Percentiles rank a stretch among this genome's conserved stretches.
Conservation (phyloP, 805 yeast species). For the Candida manassasensis region DNA sequence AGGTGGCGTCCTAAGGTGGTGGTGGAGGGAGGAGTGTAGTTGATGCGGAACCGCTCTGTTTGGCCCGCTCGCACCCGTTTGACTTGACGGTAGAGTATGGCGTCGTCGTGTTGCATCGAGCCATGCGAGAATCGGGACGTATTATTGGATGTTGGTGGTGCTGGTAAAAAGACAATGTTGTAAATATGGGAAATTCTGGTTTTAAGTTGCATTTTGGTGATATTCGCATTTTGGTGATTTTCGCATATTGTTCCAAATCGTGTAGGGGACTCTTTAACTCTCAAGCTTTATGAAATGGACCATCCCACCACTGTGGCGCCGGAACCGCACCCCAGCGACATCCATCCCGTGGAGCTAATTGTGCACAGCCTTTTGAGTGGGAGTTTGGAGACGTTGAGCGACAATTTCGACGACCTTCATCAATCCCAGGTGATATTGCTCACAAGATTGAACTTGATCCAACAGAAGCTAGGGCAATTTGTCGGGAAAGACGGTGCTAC, state of each 20-base stretch:
- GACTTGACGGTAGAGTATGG: slow-evolving; percentile 30
- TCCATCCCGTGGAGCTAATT: slow-evolving; percentile 57
- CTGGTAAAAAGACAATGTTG: no score
- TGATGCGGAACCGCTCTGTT: slow-evolving; percentile 49
- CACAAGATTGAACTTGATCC: slow-evolving; percentile 43
- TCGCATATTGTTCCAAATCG: no score
- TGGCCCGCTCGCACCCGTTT: slow-evolving; percentile 55
- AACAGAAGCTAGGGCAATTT: slow-evolving; percentile 25
- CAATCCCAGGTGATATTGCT: slow-evolving; percentile 54
- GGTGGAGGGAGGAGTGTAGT: slow-evolving; percentile 36
- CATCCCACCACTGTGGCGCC: no score
- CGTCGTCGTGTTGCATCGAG: slow-evolving; percentile 9
- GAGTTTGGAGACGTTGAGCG: slow-evolving; percentile 47
- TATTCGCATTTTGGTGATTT: no score
- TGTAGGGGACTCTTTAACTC: no score
- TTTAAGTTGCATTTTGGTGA: no score
- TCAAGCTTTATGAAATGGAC: no score
- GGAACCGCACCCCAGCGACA: slow-evolving; percentile 16
- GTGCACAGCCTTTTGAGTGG: slow-evolving; percentile 54
- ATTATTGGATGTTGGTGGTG: no score
- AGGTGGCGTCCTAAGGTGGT: background rate
- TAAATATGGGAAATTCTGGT: no score
- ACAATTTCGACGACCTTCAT: slow-evolving; percentile 47
- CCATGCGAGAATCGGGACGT: no score
- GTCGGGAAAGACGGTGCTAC: slow-evolving; percentile 13